Evolutionary conservation across 2,329 filamentous ascomycete genomes (phyloP), one percentile per base, ranked within the genome.

Genomic region (Penicillium sp.): DNA sequence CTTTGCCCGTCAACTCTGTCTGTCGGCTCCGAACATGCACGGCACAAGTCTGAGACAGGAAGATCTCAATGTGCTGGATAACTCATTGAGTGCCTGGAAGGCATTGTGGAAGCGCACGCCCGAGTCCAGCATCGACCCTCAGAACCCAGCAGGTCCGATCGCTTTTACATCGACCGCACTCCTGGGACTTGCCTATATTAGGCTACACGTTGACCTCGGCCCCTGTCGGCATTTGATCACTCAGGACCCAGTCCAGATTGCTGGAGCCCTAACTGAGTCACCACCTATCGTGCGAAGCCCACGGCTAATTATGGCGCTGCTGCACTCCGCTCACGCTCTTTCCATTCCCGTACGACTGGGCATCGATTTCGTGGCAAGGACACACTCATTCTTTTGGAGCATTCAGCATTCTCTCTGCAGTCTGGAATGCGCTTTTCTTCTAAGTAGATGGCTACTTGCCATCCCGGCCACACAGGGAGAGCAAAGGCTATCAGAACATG

Each of bases 331-430:
- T 0, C 76, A 79, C 47, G 76, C 76, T 10, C 66, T 80, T 7
- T 77, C 76, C 8, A 76, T 79, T 22, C 76, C 75, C 0, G 74
- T 79, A 3, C 69, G 75, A 32, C 67, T 79, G 7, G 77, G 77
- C 1, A 73, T 79, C 40, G 70, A 74, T 40, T 77, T 77, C 41
- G 76, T 79, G 29, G 75, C 76, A 3, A 68, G 69, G 37, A 77
- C 73, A 1, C 75, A 78, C 56, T 77, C 75, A 1, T 74, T 77
- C 44, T 75, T 77, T 56, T 79, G 77, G 77, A 75, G 73, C 29
- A 74, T 79, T 23, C 75, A 78, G 52, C 77, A 79, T 53, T 75
- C 75, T 1, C 63, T 79, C 5, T 77, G 74, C 60, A 77, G 73
- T 48, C 59, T 79, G 13, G 76, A 78, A 53, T 79, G 76, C 45